A percentile compares a stretch with the other conserved stretches of the same genome.
Conservation (phyloP, 257 asterid species). For the Anisodus acutangulus region DNA sequence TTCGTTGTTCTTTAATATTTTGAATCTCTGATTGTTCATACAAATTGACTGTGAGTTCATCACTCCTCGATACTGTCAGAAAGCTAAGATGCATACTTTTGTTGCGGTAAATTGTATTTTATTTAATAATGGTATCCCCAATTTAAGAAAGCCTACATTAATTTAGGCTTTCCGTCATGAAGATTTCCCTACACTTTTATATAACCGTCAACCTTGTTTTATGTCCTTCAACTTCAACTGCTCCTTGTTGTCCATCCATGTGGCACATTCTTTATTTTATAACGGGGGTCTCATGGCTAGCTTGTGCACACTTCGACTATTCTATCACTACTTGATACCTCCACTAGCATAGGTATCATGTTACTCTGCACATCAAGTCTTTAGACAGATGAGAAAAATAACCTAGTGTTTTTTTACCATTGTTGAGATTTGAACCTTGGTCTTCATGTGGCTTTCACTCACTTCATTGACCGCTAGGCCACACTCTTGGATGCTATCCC, state of each 20-base stretch:
- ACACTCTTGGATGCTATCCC: not conserved
- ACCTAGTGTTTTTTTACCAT: not conserved
- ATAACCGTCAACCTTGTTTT: slow-evolving; percentile 20
- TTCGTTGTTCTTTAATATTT: slow-evolving; percentile 18
- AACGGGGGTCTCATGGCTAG: not conserved
- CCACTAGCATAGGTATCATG: not conserved
- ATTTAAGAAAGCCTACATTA: not conserved
- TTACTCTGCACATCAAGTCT: not conserved
- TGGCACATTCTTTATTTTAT: not conserved
- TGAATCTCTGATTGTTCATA: not conserved
- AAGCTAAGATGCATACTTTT: not conserved
- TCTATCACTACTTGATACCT: not conserved
- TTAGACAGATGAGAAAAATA: not conserved
- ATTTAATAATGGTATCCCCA: not conserved
- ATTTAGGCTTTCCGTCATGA: not conserved
- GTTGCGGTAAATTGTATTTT: not conserved
- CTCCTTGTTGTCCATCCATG: not conserved
- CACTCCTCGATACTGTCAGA: not conserved
- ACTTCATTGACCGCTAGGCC: too few relatives aligned
- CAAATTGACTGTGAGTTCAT: not conserved
- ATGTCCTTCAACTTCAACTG: not conserved
- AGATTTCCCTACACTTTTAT: not conserved
- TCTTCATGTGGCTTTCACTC: not conserved
- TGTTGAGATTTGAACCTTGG: not conserved
- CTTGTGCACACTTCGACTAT: not conserved